These are phyloP conservation scores for Eimeria necatrix DNA, from an alignment of 169 alveolate genomes.

Conservation along the genomic window DNA sequence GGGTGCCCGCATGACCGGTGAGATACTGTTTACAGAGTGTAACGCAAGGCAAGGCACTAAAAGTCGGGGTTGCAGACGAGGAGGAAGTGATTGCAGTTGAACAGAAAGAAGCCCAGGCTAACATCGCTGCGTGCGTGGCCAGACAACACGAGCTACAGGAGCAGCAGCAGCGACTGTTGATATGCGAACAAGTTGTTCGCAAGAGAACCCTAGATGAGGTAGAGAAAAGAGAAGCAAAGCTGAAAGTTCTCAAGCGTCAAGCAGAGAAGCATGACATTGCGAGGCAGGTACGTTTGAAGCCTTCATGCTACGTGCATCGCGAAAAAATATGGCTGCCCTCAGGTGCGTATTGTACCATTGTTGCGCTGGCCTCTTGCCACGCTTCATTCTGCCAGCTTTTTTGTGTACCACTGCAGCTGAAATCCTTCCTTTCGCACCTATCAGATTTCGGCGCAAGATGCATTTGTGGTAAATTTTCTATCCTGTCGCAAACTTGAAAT, in stretches of 20 bases:
- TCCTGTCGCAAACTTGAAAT: too few relatives aligned
- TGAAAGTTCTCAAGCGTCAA: constrained; percentile 57
- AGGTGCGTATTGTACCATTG: too few relatives aligned
- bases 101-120: constrained; percentile 68
- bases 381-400: too few relatives aligned
- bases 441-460: too few relatives aligned
- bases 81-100: constrained; percentile 71
- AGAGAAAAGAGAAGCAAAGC: constrained; percentile 64
- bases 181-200: constrained; percentile 68
- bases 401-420: neutral
- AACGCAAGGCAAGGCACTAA: constrained; percentile 57
- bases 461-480: too few relatives aligned
- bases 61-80: constrained; percentile 69
- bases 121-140: constrained; percentile 31
- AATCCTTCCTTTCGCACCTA: neutral
- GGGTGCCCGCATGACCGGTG: too few relatives aligned
- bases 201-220: constrained; percentile 64
- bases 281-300: constrained; percentile 15
- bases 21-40: constrained; percentile 24
- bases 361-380: too few relatives aligned
- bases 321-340: too few relatives aligned
- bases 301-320: too few relatives aligned
- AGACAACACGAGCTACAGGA: constrained; percentile 70
- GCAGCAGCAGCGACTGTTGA: constrained; percentile 70
- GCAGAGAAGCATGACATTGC: constrained; percentile 62